Conservation (phyloP, 371 early-diverging fungal species). For the Sporodiniella umbellata region DNA sequence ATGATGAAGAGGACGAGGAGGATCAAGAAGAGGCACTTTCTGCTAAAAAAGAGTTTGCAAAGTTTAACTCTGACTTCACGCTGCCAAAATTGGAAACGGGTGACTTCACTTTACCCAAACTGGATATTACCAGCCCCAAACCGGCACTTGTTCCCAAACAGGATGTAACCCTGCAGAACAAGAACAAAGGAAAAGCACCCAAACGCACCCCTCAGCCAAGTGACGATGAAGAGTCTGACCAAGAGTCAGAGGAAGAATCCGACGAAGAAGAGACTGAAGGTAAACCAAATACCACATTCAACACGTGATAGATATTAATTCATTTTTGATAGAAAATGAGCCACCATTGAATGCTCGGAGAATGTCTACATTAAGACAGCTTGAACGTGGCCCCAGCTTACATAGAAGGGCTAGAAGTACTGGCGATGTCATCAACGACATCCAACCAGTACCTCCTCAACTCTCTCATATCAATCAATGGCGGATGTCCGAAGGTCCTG, state of each 20-base stretch:
- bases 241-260: not conserved
- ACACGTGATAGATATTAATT: not conserved
- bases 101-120: not conserved
- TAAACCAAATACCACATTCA: not conserved
- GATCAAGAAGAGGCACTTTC: not conserved
- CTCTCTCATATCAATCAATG: slow-evolving; percentile 21
- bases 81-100: not conserved
- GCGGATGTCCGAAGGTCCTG: slow-evolving; percentile 22
- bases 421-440: slow-evolving; percentile 11
- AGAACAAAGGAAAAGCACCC: slow-evolving; percentile 11
- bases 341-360: slow-evolving; percentile 17
- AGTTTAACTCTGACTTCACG: not conserved
- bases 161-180: not conserved
- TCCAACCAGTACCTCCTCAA: not conserved
- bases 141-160: not conserved
- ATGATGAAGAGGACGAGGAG: slow-evolving; percentile 3
- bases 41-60: not conserved
- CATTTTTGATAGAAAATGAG: slow-evolving; percentile 5
- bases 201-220: slow-evolving; percentile 12
- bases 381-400: slow-evolving; percentile 27
- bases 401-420: slow-evolving; percentile 28
- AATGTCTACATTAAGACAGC: slow-evolving; percentile 26
- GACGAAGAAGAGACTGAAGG: slow-evolving; percentile 5
- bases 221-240: slow-evolving; percentile 11
- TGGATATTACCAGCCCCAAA: not conserved